Evolutionary conservation across 1,284 basidiomycete species (phyloP).

Genomic region (Lignosus rhinocerotis): DNA sequence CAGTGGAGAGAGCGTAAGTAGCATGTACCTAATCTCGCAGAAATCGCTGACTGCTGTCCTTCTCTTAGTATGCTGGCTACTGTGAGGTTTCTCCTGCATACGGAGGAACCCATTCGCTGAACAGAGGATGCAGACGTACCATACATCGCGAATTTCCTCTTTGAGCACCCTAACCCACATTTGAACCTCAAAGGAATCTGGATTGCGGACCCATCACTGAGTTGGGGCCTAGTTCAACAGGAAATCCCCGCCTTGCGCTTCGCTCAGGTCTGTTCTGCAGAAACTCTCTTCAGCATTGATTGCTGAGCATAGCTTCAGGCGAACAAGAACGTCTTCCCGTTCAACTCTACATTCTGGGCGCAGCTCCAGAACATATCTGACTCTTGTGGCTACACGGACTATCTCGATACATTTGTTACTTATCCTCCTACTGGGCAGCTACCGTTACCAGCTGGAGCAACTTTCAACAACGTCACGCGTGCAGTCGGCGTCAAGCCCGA

Average conservation of each 20-base stretch:
- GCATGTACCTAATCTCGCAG: not conserved
- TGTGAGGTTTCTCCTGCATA: slow-evolving; percentile 26
- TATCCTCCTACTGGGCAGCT: slow-evolving; percentile 48
- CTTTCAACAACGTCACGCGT: slow-evolving; percentile 28
- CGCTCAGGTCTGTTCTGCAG: slow-evolving; percentile 28
- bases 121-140: slow-evolving; percentile 33
- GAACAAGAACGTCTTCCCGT: slow-evolving; percentile 52
- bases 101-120: not conserved
- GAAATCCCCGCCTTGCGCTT: slow-evolving; percentile 42
- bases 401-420: slow-evolving; percentile 39
- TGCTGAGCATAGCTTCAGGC: slow-evolving; percentile 34
- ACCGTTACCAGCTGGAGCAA: slow-evolving; percentile 44
- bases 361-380: slow-evolving; percentile 38
- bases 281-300: too few species aligned
- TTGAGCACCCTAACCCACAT: slow-evolving; percentile 39
- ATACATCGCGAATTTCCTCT: slow-evolving; percentile 43
- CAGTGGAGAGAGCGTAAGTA: slow-evolving; percentile 40
- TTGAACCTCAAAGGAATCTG: slow-evolving; percentile 40
- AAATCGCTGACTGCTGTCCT: not conserved
- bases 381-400: slow-evolving; percentile 43
- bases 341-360: slow-evolving; percentile 36
- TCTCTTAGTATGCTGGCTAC: slow-evolving; percentile 37
- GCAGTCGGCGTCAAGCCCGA: slow-evolving; percentile 30
- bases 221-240: slow-evolving; percentile 38
- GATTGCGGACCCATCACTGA: slow-evolving; percentile 41